A percentile compares a stretch with the other conserved stretches of the same genome.
These are phyloP conservation scores for Fusarium camptoceras DNA, from an alignment of 2,329 filamentous ascomycete species.

Conservation along the genomic window DNA sequence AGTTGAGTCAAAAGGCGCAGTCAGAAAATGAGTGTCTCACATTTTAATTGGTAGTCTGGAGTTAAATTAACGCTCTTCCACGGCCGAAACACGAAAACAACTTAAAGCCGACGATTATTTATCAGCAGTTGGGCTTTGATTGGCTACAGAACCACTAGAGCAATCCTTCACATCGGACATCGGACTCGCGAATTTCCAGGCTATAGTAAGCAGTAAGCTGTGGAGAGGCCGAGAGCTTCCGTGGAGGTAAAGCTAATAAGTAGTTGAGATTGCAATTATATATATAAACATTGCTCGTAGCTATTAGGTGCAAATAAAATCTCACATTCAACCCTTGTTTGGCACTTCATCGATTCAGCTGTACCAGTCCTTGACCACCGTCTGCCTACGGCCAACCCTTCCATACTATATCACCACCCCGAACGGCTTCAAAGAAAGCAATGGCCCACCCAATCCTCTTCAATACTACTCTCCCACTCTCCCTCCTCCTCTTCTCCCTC, in stretches of 20 bases:
- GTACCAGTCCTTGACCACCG: neutral
- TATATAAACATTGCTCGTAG: neutral
- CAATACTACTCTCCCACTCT: slow-evolving; percentile 8
- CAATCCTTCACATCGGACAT: neutral
- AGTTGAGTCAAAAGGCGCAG: neutral
- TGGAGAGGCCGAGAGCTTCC: neutral
- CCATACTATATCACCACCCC: no score
- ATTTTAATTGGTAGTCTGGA: neutral
- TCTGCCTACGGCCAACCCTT: neutral
- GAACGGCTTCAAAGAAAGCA: neutral
- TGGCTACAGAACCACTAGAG: neutral
- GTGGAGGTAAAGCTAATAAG: neutral
- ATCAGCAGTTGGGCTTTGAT: neutral
- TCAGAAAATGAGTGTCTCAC: neutral
- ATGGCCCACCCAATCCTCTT: slow-evolving; percentile 21
- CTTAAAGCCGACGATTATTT: neutral
- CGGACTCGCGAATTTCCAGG: neutral
- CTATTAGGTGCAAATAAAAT: neutral
- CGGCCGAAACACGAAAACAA: neutral
- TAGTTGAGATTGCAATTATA: neutral
- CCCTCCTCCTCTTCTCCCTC: slow-evolving; percentile 9
- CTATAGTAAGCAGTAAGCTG: neutral
- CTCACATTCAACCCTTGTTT: neutral
- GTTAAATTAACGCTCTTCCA: neutral
- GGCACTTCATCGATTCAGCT: neutral